phyloP scores from a whole-genome alignment of 2,329 filamentous ascomycete genomes.

The Trichoderma atrobrunneum region DNA sequence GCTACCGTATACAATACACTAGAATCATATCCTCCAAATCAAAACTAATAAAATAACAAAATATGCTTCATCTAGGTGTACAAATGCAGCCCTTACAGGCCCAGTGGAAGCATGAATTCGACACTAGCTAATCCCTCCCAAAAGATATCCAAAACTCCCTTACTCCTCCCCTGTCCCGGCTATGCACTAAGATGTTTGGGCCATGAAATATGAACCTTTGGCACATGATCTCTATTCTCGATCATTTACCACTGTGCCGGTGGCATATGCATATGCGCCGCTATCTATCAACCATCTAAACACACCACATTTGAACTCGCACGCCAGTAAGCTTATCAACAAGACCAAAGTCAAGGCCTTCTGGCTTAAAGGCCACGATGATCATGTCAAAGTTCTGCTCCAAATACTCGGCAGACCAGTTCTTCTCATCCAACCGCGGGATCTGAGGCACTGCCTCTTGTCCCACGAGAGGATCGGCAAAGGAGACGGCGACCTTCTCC shows the following conservation, averaged over 20 bases:
- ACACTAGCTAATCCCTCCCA: not conserved
- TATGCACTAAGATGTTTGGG: not conserved
- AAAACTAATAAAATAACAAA: not conserved
- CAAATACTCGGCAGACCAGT: conserved; percentile 40
- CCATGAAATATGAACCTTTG: not conserved
- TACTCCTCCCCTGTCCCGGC: not conserved
- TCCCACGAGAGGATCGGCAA: conserved; percentile 44
- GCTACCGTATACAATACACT: not conserved
- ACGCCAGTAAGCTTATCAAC: conserved; percentile 35
- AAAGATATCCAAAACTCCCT: not conserved
- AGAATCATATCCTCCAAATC: not conserved
- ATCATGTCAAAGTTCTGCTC: conserved; percentile 41
- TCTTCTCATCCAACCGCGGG: conserved; percentile 33
- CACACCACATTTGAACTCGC: conserved; percentile 41
- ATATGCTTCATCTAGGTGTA: not conserved
- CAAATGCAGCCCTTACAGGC: not conserved
- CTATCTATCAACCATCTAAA: not conserved
- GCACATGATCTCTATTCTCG: not conserved
- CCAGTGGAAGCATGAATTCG: not conserved
- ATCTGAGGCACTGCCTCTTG: conserved; percentile 43
- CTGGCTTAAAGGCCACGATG: conserved; percentile 43
- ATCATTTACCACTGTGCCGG: not conserved
- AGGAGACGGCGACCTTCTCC: conserved; percentile 40
- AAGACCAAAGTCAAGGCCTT: conserved; percentile 40
- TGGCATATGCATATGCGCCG: not conserved